These are phyloP conservation scores for Metschnikowia anglica DNA, from an alignment of 805 yeast genomes.

Conservation along the genomic window DNA sequence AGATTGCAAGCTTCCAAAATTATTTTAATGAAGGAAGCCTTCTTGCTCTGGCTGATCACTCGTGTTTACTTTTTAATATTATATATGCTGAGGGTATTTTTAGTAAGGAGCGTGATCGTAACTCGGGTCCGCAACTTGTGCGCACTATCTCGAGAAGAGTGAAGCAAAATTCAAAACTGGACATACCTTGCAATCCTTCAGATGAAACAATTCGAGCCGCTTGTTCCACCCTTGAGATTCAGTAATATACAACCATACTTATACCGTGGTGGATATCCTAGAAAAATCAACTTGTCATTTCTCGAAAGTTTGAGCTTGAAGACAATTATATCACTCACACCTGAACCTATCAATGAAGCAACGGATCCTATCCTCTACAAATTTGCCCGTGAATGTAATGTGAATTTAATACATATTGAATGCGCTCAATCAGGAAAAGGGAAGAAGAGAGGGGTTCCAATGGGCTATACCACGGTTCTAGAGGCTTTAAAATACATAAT, in stretches of 20 bases:
- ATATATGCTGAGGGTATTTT: too few species aligned
- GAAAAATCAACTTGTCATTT: constrained; percentile 68
- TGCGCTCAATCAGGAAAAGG: constrained; percentile 66
- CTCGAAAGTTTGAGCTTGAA: constrained; percentile 62
- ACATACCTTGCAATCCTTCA: not conserved
- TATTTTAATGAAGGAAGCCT: constrained; percentile 7
- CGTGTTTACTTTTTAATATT: not conserved
- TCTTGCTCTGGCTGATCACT: too few species aligned
- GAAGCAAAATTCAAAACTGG: not conserved
- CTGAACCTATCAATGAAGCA: constrained; percentile 61
- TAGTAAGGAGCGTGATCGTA: too few species aligned
- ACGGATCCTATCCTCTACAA: constrained; percentile 50
- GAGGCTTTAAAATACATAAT: constrained; percentile 61
- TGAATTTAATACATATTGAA: constrained; percentile 65
- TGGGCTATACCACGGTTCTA: constrained; percentile 62
- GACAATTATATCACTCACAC: constrained; percentile 77
- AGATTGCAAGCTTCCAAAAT: constrained; percentile 45
- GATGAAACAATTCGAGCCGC: constrained; percentile 16
- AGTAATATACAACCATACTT: constrained; percentile 66
- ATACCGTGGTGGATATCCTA: constrained; percentile 85
- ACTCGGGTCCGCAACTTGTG: not conserved
- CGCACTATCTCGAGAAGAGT: not conserved
- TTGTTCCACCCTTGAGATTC: constrained; percentile 79
- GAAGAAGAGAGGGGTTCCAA: constrained; percentile 80
- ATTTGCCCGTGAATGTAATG: constrained; percentile 55